Percentiles rank a stretch among this genome's conserved stretches.
These are phyloP conservation scores for Hibiscus trionum DNA, from an alignment of 345 rosid species.

Conservation along the genomic window DNA sequence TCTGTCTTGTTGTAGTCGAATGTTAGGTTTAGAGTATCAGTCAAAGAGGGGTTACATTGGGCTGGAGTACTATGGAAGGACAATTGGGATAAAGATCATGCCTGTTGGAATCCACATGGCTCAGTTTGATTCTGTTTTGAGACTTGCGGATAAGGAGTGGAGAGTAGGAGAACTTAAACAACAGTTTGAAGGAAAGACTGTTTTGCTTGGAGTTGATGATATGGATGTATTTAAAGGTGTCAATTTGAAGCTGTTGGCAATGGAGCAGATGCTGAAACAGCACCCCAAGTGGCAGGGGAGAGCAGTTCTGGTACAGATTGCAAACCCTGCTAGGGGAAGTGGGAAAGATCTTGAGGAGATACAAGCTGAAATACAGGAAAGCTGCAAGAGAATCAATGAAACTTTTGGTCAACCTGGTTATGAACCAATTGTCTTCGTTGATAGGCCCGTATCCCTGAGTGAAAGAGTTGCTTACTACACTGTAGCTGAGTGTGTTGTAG, in stretches of 20 bases:
- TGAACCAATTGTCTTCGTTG: conserved; percentile 59
- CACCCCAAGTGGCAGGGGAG: conserved; percentile 64
- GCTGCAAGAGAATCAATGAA: conserved; percentile 59
- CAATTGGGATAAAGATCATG: conserved; percentile 73
- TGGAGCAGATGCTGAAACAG: conserved; percentile 70
- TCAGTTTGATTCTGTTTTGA: conserved; percentile 59
- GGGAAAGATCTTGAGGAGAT: conserved; percentile 67
- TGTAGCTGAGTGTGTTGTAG: conserved; percentile 63
- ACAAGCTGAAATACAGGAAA: conserved; percentile 45
- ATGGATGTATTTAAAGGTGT: conserved; percentile 81
- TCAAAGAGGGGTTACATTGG: conserved; percentile 74
- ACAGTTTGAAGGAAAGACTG: conserved; percentile 62
- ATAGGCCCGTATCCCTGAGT: conserved; percentile 46
- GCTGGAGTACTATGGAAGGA: conserved; percentile 66
- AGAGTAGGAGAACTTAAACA: conserved; percentile 61
- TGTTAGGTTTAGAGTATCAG: conserved; percentile 66
- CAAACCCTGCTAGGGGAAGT: conserved; percentile 67
- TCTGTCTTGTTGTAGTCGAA: conserved; percentile 68
- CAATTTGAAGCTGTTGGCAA: conserved; percentile 63
- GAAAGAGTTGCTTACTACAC: conserved; percentile 61
- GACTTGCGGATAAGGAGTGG: conserved; percentile 55
- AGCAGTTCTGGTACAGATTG: conserved; percentile 63
- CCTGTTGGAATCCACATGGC: conserved; percentile 79
- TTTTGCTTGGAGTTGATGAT: conserved; percentile 68
- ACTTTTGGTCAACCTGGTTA: conserved; percentile 49